Conservation (phyloP, 75 land plant species). For the Pinus tabuliformis region DNA sequence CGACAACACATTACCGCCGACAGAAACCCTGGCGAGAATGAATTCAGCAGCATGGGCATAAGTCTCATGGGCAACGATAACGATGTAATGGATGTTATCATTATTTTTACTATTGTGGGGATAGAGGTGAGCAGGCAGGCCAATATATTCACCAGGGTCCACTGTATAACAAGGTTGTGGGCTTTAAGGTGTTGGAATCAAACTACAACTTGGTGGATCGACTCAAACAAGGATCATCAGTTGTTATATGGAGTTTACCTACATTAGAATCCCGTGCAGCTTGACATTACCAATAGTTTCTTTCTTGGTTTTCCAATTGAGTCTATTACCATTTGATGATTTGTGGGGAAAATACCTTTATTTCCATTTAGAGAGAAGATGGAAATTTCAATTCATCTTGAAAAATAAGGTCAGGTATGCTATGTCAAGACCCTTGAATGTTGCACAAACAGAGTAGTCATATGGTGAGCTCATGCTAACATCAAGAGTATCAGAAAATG, state of each 20-base stretch:
- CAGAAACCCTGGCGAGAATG: constrained; percentile 53
- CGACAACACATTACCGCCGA: constrained; percentile 85
- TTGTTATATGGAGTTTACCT: constrained; percentile 77
- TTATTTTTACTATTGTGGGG: constrained; percentile 77
- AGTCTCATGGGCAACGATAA: constrained; percentile 70
- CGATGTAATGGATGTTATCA: constrained; percentile 73
- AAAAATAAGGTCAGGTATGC: no score
- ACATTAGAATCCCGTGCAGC: constrained; percentile 81
- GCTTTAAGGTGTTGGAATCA: constrained; percentile 70
- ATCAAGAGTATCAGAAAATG: no score
- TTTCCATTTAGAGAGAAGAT: no score
- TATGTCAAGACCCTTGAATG: no score
- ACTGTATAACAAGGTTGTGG: constrained; percentile 90
- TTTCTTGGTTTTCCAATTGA: no score
- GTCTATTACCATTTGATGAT: no score
- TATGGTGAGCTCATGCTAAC: no score
- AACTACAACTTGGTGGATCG: constrained; percentile 44
- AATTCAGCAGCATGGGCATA: constrained; percentile 76
- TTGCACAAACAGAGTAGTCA: no score
- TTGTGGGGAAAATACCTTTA: no score
- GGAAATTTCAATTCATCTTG: no score
- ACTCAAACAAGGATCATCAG: constrained; percentile 71
- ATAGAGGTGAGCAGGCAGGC: constrained; percentile 67
- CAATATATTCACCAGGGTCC: constrained; percentile 63
- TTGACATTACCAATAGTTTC: constrained; percentile 54